Conservation (phyloP, 768 basidiomycete genomes). For the Rhodotorula kratochvilovae region DNA sequence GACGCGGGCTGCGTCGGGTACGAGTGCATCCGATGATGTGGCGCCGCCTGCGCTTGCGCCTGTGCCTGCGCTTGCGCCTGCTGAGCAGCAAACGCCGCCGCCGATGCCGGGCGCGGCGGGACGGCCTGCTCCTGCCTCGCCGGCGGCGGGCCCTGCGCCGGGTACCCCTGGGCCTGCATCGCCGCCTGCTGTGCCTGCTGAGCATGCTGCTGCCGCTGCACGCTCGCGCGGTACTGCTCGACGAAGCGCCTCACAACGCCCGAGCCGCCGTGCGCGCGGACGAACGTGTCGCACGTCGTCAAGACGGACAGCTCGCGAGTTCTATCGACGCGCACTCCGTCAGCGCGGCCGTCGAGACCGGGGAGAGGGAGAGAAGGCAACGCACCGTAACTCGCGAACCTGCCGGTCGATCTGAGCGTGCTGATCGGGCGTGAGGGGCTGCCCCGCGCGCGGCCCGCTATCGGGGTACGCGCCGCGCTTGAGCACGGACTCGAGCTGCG, state of each 20-base stretch:
- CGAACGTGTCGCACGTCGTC: background rate
- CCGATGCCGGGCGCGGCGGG: too few relatives aligned
- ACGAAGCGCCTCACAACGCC: background rate
- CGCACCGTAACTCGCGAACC: too few relatives aligned
- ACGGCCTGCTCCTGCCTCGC: too few relatives aligned
- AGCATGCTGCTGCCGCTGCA: background rate
- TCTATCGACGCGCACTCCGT: background rate
- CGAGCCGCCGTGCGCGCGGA: background rate
- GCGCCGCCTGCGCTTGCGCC: too few relatives aligned
- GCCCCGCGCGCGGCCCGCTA: slow-evolving; percentile 1
- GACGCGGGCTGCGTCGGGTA: too few relatives aligned
- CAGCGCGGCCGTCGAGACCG: too few relatives aligned
- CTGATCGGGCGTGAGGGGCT: slow-evolving; percentile 1
- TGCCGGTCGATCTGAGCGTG: background rate
- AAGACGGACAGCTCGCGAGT: background rate
- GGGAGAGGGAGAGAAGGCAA: too few relatives aligned
- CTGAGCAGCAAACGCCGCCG: too few relatives aligned
- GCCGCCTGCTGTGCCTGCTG: background rate
- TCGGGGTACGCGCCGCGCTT: slow-evolving; percentile 5
- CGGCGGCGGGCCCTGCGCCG: too few relatives aligned
- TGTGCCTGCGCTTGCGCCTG: too few relatives aligned
- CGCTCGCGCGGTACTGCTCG: background rate
- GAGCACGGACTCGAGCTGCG: background rate
- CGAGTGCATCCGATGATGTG: background rate
- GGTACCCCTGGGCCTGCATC: too few relatives aligned